phyloP scores from a whole-genome alignment of 1,284 basidiomycete genomes.

The Stygiomarasmius scandens region DNA sequence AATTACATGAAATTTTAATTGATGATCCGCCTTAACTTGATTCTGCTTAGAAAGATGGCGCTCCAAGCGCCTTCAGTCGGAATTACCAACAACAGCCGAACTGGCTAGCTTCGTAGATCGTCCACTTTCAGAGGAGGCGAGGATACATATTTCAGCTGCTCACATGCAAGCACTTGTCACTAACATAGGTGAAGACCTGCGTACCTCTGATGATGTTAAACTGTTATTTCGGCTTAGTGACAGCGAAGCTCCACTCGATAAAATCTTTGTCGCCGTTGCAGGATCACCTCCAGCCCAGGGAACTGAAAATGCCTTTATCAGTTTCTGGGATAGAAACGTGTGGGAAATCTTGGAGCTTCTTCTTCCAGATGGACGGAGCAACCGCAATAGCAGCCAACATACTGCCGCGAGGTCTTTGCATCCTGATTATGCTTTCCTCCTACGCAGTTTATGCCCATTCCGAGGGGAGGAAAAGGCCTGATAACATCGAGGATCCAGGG shows the following conservation, averaged over 20 bases:
- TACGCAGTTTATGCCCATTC: constrained; percentile 19
- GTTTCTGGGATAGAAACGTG: constrained; percentile 22
- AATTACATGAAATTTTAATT: too few relatives aligned
- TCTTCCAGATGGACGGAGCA: constrained; percentile 15
- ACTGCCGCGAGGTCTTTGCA: constrained; percentile 14
- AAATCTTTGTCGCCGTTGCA: neutral
- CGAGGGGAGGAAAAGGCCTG: constrained; percentile 23
- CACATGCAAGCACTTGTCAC: neutral
- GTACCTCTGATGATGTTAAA: neutral
- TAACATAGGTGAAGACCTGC: neutral
- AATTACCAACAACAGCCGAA: neutral
- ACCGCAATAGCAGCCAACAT: constrained; percentile 17
- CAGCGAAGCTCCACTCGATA: too few relatives aligned
- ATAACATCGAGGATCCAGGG: constrained; percentile 1
- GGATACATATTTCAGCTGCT: neutral
- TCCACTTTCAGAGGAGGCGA: neutral
- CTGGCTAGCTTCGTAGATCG: neutral
- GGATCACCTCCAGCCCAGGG: neutral
- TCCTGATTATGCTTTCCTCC: constrained; percentile 22
- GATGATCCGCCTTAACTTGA: too few relatives aligned
- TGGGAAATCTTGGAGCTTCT: constrained; percentile 16
- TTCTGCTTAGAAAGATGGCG: too few relatives aligned
- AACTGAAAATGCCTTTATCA: constrained; percentile 16
- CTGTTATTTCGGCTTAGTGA: neutral
- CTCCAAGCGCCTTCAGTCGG: neutral